phyloP scores from a whole-genome alignment of 768 basidiomycete species.

The Psilocybe cubensis region DNA sequence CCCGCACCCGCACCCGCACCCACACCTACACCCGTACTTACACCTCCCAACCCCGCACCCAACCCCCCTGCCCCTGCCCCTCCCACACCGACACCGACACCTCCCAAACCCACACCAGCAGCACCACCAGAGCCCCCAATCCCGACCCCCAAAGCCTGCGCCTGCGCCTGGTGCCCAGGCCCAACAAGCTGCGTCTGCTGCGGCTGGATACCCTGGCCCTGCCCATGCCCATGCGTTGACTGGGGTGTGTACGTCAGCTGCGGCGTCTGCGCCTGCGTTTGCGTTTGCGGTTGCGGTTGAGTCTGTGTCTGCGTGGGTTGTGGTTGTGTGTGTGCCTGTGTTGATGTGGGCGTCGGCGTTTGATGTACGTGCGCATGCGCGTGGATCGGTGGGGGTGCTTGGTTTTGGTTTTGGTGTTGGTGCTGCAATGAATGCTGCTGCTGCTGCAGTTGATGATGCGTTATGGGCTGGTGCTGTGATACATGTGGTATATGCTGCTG shows the following conservation, averaged over 20 bases:
- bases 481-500: too few relatives aligned
- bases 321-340: background rate
- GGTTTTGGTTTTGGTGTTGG: conserved; percentile 5
- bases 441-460: background rate
- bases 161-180: conserved; percentile 2
- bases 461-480: background rate
- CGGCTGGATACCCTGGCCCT: background rate
- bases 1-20: background rate
- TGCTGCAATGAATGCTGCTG: background rate
- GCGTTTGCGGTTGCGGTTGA: conserved; percentile 7
- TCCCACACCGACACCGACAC: too few relatives aligned
- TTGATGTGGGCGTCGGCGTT: background rate
- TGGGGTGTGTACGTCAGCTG: too few relatives aligned
- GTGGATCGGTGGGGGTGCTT: conserved; percentile 6
- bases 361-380: conserved; percentile 1
- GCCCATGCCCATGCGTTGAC: background rate
- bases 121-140: background rate
- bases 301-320: conserved; percentile 8
- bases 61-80: too few relatives aligned
- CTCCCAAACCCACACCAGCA: too few relatives aligned
- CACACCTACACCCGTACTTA: too few relatives aligned
- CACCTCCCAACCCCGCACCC: too few relatives aligned
- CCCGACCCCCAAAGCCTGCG: background rate
- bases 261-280: too few relatives aligned
- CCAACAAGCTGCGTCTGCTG: conserved; percentile 7